Base-by-base conservation (phyloP, 495 filamentous ascomycete genomes). In the Penicillium angulare region DNA sequence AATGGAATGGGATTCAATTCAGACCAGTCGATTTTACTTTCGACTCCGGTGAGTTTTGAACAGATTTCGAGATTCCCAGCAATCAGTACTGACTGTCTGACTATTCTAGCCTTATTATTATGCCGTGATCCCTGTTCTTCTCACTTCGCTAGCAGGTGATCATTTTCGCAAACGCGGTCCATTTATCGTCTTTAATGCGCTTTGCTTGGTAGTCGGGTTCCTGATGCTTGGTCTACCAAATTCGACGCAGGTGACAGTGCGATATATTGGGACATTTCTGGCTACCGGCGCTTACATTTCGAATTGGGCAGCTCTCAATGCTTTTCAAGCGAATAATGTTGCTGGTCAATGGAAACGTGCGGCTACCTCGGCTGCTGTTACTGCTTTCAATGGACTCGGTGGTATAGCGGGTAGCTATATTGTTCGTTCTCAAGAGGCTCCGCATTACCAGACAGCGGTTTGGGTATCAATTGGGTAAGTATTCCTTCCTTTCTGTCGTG, bases 351-450 rank as follows among this genome's bases (percentile, higher is more conserved):
- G 88, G 87, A 90, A 90, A 65, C 75, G 87, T 17, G 86, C 81
- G 0, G 86, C 85, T 36, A 86, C 82, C 5, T 82, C 85, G 0
- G 88, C 86, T 0, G 78, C 79, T 2, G 79, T 87, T 5, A 84
- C 84, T 12, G 84, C 85, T 36, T 83, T 81, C 56, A 89, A 90
- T 62, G 87, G 87, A 0, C 76, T 87, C 3, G 87, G 88, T 13
- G 86, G 86, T 2, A 86, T 92, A 48, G 86, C 86, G 1, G 87
- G 87, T 2, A 86, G 82, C 58, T 91, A 81, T 63, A 89, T 90
- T 47, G 85, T 90, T 1, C 68, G 82, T 8, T 76, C 80, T 44
- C 63, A 75, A 7, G 86, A 91, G 54, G 86, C 86, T 2, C 87
- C 87, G 7, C 60, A 70, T 53, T 90, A 90, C 61, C 61, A 75